These are phyloP conservation scores for Ceratobasidium sp. DNA, from an alignment of 1,284 basidiomycete species.

Conservation along the genomic window DNA sequence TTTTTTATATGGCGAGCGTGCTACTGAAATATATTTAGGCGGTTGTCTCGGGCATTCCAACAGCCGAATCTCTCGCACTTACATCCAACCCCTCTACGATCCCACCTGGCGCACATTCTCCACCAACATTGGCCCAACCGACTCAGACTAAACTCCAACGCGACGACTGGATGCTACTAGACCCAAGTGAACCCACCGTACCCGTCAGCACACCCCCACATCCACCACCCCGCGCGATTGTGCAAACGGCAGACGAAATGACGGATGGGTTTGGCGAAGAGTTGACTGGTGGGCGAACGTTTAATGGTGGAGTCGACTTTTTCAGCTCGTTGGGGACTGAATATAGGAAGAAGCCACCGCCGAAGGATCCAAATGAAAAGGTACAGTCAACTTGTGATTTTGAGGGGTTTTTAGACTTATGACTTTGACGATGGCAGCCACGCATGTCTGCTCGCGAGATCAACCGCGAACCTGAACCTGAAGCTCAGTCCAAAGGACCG, in stretches of 20 bases:
- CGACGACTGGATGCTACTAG: conserved; percentile 92
- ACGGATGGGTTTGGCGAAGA: conserved; percentile 79
- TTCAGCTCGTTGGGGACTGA: conserved; percentile 86
- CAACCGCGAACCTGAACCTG: conserved; percentile 73
- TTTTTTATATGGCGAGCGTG: no score
- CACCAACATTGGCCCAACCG: conserved; percentile 56
- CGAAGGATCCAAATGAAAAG: conserved; percentile 69
- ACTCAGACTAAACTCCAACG: conserved; percentile 66
- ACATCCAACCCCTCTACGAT: conserved; percentile 65
- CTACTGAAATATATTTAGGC: conserved; percentile 58
- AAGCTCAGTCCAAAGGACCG: conserved; percentile 59
- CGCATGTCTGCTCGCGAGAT: conserved; percentile 79
- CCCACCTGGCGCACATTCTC: conserved; percentile 60
- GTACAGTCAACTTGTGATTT: conserved; percentile 55
- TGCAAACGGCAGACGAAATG: conserved; percentile 59
- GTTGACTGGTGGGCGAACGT: conserved; percentile 60
- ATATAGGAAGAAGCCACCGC: conserved; percentile 67
- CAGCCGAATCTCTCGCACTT: conserved; percentile 74
- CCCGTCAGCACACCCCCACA: conserved; percentile 48
- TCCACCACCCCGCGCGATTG: conserved; percentile 45
- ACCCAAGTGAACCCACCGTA: conserved; percentile 51
- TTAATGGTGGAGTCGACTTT: conserved; percentile 76
- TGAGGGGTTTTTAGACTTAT: neutral
- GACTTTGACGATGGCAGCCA: conserved; percentile 59
- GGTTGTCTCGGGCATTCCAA: conserved; percentile 79